Conservation (phyloP, 805 yeast genomes). For the Schwanniomyces pseudopolymorphus region DNA sequence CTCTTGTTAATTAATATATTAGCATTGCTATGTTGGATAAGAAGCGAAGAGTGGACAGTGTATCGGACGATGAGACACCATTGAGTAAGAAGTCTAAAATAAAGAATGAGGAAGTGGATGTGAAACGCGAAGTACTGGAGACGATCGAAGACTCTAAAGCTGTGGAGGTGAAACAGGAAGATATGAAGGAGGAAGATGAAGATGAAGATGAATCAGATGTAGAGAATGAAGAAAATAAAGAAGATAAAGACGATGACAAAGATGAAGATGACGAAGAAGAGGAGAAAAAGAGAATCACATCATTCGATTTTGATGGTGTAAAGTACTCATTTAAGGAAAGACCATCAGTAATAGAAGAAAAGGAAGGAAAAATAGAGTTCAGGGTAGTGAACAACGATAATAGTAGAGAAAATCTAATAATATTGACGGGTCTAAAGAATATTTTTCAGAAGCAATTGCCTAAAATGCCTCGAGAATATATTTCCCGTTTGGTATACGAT, state of each 20-base stretch:
- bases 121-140: constrained; percentile 27
- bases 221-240: constrained; percentile 30
- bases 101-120: constrained; percentile 21
- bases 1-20: not conserved
- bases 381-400: constrained; percentile 96
- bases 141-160: constrained; percentile 16
- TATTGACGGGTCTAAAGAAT: constrained; percentile 90
- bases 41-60: constrained; percentile 25
- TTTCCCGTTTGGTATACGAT: constrained; percentile 91
- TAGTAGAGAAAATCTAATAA: constrained; percentile 81
- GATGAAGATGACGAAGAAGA: constrained; percentile 46
- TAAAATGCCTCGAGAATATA: constrained; percentile 97
- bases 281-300: constrained; percentile 40
- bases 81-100: constrained; percentile 22
- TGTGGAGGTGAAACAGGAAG: constrained; percentile 4
- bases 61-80: constrained; percentile 24
- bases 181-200: constrained; percentile 20
- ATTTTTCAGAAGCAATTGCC: constrained; percentile 97
- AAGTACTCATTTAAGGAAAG: constrained; percentile 84
- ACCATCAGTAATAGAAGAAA: constrained; percentile 91
- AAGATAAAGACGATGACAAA: constrained; percentile 41
- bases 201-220: constrained; percentile 16
- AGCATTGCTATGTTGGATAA: constrained; percentile 29
- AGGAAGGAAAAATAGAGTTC: constrained; percentile 90
- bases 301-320: constrained; percentile 72